Conservation (phyloP, 106 monocot species). For the Acorus calamus region DNA sequence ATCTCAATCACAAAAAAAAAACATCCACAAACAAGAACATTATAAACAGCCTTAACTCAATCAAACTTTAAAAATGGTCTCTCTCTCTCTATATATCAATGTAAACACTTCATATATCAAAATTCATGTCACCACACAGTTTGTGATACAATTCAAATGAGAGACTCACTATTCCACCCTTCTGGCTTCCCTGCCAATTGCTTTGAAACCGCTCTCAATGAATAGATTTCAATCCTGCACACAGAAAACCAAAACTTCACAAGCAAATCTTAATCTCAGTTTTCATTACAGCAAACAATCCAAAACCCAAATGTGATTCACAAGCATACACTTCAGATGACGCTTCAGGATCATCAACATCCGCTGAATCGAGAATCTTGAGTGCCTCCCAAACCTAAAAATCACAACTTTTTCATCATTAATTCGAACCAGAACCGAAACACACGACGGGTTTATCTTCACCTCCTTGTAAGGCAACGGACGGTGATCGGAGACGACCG, state of each 20-base stretch:
- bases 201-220: conserved; percentile 59
- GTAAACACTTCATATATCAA: too few relatives aligned
- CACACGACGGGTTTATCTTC: neutral
- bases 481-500: conserved; percentile 38
- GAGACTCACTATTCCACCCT: conserved; percentile 82
- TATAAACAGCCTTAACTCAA: too few relatives aligned
- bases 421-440: neutral
- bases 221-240: conserved; percentile 74
- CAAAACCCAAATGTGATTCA: neutral
- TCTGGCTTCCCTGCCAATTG: conserved; percentile 54
- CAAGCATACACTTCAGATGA: conserved; percentile 49
- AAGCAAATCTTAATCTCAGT: neutral
- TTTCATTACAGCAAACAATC: neutral
- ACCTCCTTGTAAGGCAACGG: conserved; percentile 42
- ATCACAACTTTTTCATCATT: neutral
- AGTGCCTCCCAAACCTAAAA: conserved; percentile 80
- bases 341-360: conserved; percentile 40
- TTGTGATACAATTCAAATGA: neutral
- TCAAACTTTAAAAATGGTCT: too few relatives aligned
- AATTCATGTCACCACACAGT: too few relatives aligned
- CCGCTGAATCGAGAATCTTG: conserved; percentile 64
- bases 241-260: neutral
- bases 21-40: too few relatives aligned
- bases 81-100: too few relatives aligned
- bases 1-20: too few relatives aligned